phyloP scores from a whole-genome alignment of 305 asterid genomes.

The Withania somnifera region DNA sequence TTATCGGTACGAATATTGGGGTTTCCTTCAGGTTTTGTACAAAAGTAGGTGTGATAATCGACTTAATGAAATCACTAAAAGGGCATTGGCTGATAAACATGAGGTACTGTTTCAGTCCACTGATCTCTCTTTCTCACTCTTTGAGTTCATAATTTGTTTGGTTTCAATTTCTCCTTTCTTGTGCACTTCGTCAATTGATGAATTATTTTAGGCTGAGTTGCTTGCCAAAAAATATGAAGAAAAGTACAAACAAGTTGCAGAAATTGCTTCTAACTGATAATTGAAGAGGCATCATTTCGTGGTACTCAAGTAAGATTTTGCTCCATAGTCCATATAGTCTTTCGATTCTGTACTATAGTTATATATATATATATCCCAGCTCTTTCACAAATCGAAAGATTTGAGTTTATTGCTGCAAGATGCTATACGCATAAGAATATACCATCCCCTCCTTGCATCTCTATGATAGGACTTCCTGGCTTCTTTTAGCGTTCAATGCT shows the following conservation, averaged over 20 bases:
- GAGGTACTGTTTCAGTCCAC: slow-evolving; percentile 45
- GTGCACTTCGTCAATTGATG: not conserved
- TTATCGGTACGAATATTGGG: slow-evolving; percentile 1
- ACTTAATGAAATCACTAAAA: slow-evolving; percentile 94
- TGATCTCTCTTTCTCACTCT: not conserved
- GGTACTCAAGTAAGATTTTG: slow-evolving; percentile 54
- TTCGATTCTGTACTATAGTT: not conserved
- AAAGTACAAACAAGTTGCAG: slow-evolving; percentile 84
- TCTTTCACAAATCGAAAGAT: not conserved
- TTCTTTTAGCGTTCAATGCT: not conserved
- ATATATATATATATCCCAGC: not conserved
- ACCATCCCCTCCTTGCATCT: not conserved
- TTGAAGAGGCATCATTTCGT: slow-evolving; percentile 95
- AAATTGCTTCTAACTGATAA: slow-evolving; percentile 82
- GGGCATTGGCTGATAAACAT: slow-evolving; percentile 86
- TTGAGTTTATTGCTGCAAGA: not conserved
- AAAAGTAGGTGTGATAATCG: slow-evolving; percentile 97
- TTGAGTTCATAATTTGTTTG: not conserved
- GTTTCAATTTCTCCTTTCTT: not conserved
- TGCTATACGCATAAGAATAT: not conserved
- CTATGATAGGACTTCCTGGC: not conserved
- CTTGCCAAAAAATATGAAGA: slow-evolving; percentile 90
- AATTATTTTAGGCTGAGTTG: slow-evolving; percentile 59
- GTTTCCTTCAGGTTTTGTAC: slow-evolving; percentile 59
- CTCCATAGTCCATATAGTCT: slow-evolving; percentile 3